phyloP scores from a whole-genome alignment of 2,329 filamentous ascomycete species.

The Fusarium foetens region DNA sequence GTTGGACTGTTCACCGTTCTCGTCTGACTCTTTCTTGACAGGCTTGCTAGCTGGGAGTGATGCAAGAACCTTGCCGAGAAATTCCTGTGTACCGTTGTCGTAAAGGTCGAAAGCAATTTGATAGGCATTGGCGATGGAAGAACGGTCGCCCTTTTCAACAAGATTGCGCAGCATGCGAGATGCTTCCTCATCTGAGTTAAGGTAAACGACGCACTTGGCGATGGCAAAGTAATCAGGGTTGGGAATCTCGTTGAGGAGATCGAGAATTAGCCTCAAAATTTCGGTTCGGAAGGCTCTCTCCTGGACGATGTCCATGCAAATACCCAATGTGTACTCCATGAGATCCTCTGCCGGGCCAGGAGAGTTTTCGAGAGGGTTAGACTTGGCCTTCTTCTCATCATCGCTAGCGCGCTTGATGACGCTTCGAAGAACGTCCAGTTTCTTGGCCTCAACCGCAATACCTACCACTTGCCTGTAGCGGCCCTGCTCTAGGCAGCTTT shows the following conservation, averaged over 20 bases:
- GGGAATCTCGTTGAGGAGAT: slow-evolving; percentile 91
- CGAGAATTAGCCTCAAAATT: slow-evolving; percentile 92
- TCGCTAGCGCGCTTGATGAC: slow-evolving; percentile 91
- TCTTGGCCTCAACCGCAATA: slow-evolving; percentile 94
- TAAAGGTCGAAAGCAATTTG: slow-evolving; percentile 98
- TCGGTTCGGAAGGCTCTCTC: slow-evolving; percentile 85
- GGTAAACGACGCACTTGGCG: slow-evolving; percentile 95
- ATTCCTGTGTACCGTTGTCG: slow-evolving; percentile 98
- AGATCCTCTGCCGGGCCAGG: slow-evolving; percentile 82
- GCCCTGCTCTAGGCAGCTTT: slow-evolving; percentile 85
- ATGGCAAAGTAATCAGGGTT: slow-evolving; percentile 98
- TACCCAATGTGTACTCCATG: slow-evolving; percentile 94
- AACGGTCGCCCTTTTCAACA: slow-evolving; percentile 80
- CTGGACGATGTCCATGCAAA: slow-evolving; percentile 98
- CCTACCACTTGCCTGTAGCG: slow-evolving; percentile 96
- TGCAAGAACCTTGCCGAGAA: slow-evolving; percentile 87
- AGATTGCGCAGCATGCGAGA: slow-evolving; percentile 86
- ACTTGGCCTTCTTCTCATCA: slow-evolving; percentile 78
- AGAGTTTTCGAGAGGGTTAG: slow-evolving; percentile 60
- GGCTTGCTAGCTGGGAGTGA: slow-evolving; percentile 71
- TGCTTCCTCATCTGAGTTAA: slow-evolving; percentile 91
- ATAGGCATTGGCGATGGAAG: slow-evolving; percentile 87
- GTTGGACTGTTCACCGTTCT: slow-evolving; percentile 55
- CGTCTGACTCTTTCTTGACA: slow-evolving; percentile 55
- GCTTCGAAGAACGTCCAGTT: slow-evolving; percentile 84